Percentiles rank a stretch among this genome's conserved stretches.
phyloP scores from a whole-genome alignment of 495 filamentous ascomycete genomes.

The Parmelia sp. region DNA sequence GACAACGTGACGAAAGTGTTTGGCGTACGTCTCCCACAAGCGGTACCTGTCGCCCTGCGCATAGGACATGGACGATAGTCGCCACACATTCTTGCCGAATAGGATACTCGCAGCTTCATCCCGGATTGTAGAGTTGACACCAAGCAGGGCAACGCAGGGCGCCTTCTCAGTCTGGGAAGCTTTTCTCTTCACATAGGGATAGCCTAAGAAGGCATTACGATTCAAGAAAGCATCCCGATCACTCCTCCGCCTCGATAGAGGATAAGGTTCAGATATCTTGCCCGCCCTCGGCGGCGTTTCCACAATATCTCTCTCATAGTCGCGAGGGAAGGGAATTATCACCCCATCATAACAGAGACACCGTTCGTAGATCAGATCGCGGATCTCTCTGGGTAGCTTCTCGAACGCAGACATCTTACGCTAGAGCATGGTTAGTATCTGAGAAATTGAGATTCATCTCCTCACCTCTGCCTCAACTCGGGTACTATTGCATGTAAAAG shows the following conservation, averaged over 20 bases:
- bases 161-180: background rate
- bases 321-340: background rate
- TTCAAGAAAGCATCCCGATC: background rate
- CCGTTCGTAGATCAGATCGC: background rate
- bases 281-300: background rate
- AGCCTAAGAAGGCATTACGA: background rate
- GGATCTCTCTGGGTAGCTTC: background rate
- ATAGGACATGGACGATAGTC: background rate
- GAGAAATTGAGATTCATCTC: background rate
- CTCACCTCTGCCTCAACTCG: too few species aligned
- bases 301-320: background rate
- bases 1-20: background rate
- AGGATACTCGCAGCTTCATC: background rate
- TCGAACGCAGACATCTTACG: background rate
- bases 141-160: background rate
- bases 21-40: background rate
- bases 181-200: background rate
- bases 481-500: too few species aligned
- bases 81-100: background rate
- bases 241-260: background rate
- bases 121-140: background rate
- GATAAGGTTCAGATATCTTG: background rate
- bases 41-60: background rate
- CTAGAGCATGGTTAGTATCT: background rate
- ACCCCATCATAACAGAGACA: background rate